Conservation (phyloP, 495 filamentous ascomycete species). For the Penicillium verhagenii region DNA sequence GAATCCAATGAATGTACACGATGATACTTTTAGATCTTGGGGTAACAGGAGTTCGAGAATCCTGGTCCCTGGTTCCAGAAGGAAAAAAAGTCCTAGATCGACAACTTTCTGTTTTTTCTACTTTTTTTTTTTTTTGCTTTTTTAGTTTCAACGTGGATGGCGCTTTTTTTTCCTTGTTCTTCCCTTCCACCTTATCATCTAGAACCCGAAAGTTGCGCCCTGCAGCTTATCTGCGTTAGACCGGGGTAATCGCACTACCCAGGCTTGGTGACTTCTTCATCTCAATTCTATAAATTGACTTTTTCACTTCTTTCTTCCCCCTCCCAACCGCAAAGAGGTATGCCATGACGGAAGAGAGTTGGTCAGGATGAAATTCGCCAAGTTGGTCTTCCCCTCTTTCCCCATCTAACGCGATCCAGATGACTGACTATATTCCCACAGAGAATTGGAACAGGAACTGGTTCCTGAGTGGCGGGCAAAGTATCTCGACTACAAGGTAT, state of each 20-base stretch:
- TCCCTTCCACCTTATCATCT: background rate
- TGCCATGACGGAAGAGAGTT: conserved; percentile 22
- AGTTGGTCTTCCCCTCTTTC: conserved; percentile 39
- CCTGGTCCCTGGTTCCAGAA: background rate
- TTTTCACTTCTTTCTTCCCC: conserved; percentile 1
- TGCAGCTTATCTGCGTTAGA: conserved; percentile 3
- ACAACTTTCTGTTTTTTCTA: background rate
- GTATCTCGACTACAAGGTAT: conserved; percentile 87
- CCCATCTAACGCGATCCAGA: background rate
- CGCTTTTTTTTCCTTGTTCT: background rate
- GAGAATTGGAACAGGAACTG: conserved; percentile 80
- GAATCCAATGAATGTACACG: background rate
- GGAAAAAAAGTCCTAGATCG: background rate
- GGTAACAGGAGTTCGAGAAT: background rate
- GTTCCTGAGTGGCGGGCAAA: conserved; percentile 93
- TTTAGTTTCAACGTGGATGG: too few relatives aligned
- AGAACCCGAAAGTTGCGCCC: background rate
- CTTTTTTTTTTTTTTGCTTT: conserved; percentile 1
- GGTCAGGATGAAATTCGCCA: conserved; percentile 61
- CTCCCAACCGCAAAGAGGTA: conserved; percentile 2
- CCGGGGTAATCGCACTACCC: background rate
- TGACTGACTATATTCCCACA: conserved; percentile 31
- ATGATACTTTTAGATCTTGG: background rate
- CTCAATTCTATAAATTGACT: background rate
- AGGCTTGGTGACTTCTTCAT: background rate